A percentile compares a stretch with the other conserved stretches of the same genome.
phyloP scores from a whole-genome alignment of 371 early-diverging fungal species.

The Saksenaea vasiformis region DNA sequence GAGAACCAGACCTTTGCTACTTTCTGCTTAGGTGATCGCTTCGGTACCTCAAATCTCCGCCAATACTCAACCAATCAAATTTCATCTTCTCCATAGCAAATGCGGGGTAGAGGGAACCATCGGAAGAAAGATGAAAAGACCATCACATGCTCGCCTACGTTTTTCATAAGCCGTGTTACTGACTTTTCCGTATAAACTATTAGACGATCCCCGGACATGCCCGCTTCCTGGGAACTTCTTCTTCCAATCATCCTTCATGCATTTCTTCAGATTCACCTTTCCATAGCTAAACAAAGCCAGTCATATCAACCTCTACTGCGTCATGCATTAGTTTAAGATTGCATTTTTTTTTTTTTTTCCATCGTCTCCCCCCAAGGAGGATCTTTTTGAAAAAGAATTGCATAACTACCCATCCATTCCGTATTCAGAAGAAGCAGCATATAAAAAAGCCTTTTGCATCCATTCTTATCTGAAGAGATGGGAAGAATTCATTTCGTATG shows the following conservation, averaged over 20 bases:
- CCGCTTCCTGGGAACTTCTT: conserved; percentile 7
- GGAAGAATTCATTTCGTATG: neutral
- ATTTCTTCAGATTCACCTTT: neutral
- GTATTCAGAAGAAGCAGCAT: too few species aligned
- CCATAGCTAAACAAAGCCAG: too few species aligned
- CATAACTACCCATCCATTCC: too few species aligned
- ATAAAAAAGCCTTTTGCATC: too few species aligned
- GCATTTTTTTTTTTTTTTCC: too few species aligned
- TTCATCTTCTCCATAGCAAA: neutral
- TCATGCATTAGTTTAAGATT: too few species aligned
- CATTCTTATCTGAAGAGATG: too few species aligned
- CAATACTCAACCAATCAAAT: neutral
- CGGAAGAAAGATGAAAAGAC: conserved; percentile 2
- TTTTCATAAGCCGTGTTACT: conserved; percentile 3
- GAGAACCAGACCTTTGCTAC: neutral
- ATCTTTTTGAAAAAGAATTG: too few species aligned
- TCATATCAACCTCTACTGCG: too few species aligned
- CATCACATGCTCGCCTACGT: neutral
- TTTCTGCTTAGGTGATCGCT: conserved; percentile 3
- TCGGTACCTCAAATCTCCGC: neutral
- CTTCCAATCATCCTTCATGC: neutral
- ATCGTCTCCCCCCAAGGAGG: too few species aligned
- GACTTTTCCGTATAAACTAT: conserved; percentile 15
- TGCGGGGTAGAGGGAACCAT: conserved; percentile 1
- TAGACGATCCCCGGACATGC: conserved; percentile 24